Evolutionary conservation across 306 rosid species (phyloP).

Genomic region (Biancaea sappan): DNA sequence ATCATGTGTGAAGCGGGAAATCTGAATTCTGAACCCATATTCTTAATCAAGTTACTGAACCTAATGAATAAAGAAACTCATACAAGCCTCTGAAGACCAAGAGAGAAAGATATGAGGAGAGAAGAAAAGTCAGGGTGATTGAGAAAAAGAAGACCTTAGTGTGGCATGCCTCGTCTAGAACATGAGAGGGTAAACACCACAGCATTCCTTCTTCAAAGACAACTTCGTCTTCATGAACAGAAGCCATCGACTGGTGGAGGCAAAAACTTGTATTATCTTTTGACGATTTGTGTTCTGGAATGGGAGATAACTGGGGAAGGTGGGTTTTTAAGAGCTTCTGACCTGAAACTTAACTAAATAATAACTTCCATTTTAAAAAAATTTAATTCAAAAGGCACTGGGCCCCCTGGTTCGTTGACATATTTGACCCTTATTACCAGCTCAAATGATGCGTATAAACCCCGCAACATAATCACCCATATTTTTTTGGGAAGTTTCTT

Average conservation of each 20-base stretch:
- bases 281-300: constrained; percentile 24
- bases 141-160: constrained; percentile 39
- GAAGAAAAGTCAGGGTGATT: not conserved
- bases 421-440: not conserved
- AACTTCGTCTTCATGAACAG: constrained; percentile 46
- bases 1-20: too few species aligned
- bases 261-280: not conserved
- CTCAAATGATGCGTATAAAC: not conserved
- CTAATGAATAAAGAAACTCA: not conserved
- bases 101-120: not conserved
- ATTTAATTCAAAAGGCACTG: not conserved
- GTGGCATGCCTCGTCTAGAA: constrained; percentile 48
- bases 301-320: not conserved
- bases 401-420: not conserved
- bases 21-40: not conserved
- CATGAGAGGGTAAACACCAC: constrained; percentile 60
- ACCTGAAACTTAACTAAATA: constrained; percentile 63
- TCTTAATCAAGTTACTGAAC: not conserved
- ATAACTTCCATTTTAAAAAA: constrained; percentile 23
- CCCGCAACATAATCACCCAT: not conserved
- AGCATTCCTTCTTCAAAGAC: constrained; percentile 63
- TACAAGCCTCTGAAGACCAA: not conserved
- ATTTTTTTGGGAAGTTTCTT: not conserved
- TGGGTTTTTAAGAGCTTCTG: constrained; percentile 53
- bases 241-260: constrained; percentile 45